Evolutionary conservation across 2,329 filamentous ascomycete genomes (phyloP), one percentile per base, ranked within the genome.

Genomic region (Aspergillus puulaauensis): DNA sequence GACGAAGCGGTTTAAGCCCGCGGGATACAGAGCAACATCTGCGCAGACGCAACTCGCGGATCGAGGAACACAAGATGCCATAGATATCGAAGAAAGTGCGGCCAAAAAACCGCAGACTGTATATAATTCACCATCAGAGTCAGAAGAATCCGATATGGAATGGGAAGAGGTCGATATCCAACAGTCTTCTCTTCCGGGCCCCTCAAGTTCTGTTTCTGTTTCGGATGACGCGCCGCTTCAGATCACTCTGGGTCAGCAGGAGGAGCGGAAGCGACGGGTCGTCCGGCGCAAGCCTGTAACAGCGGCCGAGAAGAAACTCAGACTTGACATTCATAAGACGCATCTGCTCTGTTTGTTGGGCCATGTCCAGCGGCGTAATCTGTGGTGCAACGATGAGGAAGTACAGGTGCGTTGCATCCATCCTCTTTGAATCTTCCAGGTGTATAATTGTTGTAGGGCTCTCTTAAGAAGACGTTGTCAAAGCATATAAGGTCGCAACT

Each of bases 321-420:
- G 93, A 19, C 72, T 95, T 31, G 83, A 91, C 52, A 81, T 92
- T n/a, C 95, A 99, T 73, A 96, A 93, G 73, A 80, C 87, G 60
- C 93, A 99, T 75, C 64, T 98, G 0, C 77, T 97, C 14, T 96
- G 91, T 70, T 80, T 99, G 2, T 75, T 99, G 15, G 85, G 86
- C 9, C 91, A 98, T 73, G 83, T 88, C 15, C 83, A 90, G 63
- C 80, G 86, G 57, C 86, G 93, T 55, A 99, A 98, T 69, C 79
- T 84, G 54, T 97, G 93, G 91, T 97, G 93, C 75, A 96, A 96
- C 67, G 88, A 93, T 69, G 66, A 77, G 14, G 76, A 82, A 56
- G 84, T 90, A 8, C 91, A 96, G 69, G 82, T 79, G 63, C 53
- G 69, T 61, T 40, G 27, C 50, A 44, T 39, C 41, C 37, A 15